Percentiles rank a stretch among this genome's conserved stretches.
These are phyloP conservation scores for Penicillium tannophilum DNA, from an alignment of 495 filamentous ascomycete genomes.

Conservation along the genomic window DNA sequence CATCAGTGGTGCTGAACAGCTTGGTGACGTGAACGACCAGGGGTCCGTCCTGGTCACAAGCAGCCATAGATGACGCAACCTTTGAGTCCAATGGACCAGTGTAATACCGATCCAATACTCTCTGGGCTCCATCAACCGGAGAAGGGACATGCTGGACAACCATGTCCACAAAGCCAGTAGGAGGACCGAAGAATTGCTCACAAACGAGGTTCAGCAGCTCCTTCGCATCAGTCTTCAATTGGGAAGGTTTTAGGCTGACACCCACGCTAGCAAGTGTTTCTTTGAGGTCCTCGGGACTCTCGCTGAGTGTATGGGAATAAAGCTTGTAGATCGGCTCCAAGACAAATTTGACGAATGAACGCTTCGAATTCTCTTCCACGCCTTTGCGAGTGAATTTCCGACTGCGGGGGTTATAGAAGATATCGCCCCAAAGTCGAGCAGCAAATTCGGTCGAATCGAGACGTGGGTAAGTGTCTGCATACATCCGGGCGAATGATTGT, in stretches of 20 bases:
- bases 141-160: conserved; percentile 88
- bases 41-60: conserved; percentile 87
- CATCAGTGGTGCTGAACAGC: conserved; percentile 85
- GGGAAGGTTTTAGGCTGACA: conserved; percentile 85
- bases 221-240: conserved; percentile 87
- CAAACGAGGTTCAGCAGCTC: conserved; percentile 87
- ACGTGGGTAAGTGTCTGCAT: conserved; percentile 81
- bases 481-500: conserved; percentile 93
- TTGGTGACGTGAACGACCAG: conserved; percentile 90
- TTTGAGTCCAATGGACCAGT: conserved; percentile 93
- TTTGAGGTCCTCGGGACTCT: conserved; percentile 85
- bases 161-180: conserved; percentile 95
- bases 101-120: conserved; percentile 81
- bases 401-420: conserved; percentile 90
- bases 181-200: conserved; percentile 90
- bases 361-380: conserved; percentile 75
- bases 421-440: conserved; percentile 87
- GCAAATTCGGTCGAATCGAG: conserved; percentile 81
- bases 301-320: conserved; percentile 92
- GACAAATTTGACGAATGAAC: conserved; percentile 92
- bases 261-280: conserved; percentile 76
- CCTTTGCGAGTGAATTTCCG: conserved; percentile 89
- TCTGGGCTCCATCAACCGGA: conserved; percentile 74
- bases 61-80: conserved; percentile 74
- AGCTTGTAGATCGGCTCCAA: conserved; percentile 97